phyloP scores from a whole-genome alignment of 495 filamentous ascomycete species.

The Neurospora intermedia region DNA sequence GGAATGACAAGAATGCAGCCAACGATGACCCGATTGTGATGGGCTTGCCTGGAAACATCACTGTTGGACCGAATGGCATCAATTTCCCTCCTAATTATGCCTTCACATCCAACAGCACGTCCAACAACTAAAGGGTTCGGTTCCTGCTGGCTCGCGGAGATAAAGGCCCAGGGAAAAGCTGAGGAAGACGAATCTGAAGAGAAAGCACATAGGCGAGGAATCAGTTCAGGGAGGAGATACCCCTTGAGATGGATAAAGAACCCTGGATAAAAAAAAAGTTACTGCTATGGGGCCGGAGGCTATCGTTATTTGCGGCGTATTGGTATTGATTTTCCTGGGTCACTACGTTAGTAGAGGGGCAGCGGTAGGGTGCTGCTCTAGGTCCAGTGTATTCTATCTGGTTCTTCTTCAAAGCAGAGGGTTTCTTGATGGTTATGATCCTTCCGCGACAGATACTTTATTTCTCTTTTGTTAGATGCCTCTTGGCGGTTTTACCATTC shows the following conservation, averaged over 20 bases:
- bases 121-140: neutral
- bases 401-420: neutral
- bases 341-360: neutral
- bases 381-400: neutral
- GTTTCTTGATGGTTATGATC: neutral
- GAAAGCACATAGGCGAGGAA: neutral
- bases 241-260: neutral
- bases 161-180: neutral
- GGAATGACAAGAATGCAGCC: conserved; percentile 31
- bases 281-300: neutral
- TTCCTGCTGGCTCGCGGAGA: neutral
- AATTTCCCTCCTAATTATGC: conserved; percentile 57
- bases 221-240: neutral
- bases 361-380: neutral
- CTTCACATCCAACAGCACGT: conserved; percentile 9
- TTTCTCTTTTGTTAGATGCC: neutral
- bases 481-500: neutral
- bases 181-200: neutral
- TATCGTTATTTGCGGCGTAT: neutral
- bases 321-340: neutral
- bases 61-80: conserved; percentile 52
- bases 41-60: conserved; percentile 52
- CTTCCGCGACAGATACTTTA: neutral
- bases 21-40: conserved; percentile 36
- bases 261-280: neutral